Evolutionary conservation across 257 asterid species (phyloP), one percentile per base, ranked within the genome.

Genomic region (Primulina eburnea): DNA sequence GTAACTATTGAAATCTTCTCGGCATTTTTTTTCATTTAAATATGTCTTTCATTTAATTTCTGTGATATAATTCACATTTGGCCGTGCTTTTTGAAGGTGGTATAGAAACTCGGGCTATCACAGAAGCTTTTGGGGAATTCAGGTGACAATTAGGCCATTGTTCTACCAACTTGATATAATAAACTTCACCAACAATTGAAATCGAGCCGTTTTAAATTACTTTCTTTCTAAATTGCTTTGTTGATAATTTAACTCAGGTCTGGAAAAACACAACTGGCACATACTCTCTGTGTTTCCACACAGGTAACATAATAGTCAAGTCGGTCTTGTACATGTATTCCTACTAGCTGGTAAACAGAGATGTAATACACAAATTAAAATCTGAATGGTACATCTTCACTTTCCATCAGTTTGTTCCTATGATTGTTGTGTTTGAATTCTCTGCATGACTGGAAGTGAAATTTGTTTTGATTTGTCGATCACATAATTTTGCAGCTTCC

Each of bases 111-210:
- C 35, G 64, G 60, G 84, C 96, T 29, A 91, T 94, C 40, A 94
- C 99, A n/a, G 99, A 94, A 84, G 92, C 96, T 77, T 94, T 89
- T 83, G 99, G 99, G 53, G 99, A 94, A 80, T 94, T 94, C 79
- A 86, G 99, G 99, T 89, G 77, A 72, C 56, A 40, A 17, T 58
- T 35, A 20, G 60, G 43, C 59, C 66, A 56, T 70, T 55, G 26
- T 65, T 16, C 67, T 16, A n/a, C 40, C 62, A 75, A n/a, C 52
- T 43, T 37, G 38, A 67, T 68, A 16, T 8, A 1, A 30, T n/a
- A 38, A 3, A 43, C 16, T n/a, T 30, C 20, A 35, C 20, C 29
- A 30, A 40, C 8, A 57, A 9, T 24, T 11, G 4, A 26, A 57
- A 40, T 55, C 53, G 14, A 66, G 28, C 34, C 0, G 1, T 26